Conservation (phyloP, 768 basidiomycete species). For the Aureoboletus auriporus region DNA sequence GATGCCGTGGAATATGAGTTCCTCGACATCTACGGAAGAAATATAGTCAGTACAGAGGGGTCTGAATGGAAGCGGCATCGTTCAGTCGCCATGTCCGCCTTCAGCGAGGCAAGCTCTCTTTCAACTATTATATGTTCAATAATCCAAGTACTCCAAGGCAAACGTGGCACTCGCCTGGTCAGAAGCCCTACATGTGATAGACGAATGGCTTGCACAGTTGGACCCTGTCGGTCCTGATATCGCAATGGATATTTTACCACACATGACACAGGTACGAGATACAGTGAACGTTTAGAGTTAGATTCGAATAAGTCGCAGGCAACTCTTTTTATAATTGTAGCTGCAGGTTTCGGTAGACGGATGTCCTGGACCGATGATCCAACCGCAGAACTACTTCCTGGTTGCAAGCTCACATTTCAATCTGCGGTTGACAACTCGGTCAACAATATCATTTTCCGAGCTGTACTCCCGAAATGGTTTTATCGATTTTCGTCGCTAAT, state of each 20-base stretch:
- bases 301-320: constrained; percentile 14
- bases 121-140: too few species aligned
- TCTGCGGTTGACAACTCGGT: constrained; percentile 28
- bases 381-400: constrained; percentile 19
- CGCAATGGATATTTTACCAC: constrained; percentile 11
- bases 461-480: constrained; percentile 32
- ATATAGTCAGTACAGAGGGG: constrained; percentile 40
- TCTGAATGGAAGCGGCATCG: constrained; percentile 46
- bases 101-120: constrained; percentile 38
- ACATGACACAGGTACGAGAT: constrained; percentile 13
- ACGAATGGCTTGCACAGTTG: constrained; percentile 42
- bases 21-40: constrained; percentile 43
- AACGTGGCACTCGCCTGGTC: constrained; percentile 48
- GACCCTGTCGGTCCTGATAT: constrained; percentile 22
- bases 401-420: constrained; percentile 34
- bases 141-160: constrained; percentile 24
- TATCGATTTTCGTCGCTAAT: constrained; percentile 18
- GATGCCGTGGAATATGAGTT: constrained; percentile 37
- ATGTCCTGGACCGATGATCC: constrained; percentile 33
- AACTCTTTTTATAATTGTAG: constrained; percentile 37
- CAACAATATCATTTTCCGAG: constrained; percentile 26
- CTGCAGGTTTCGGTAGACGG: constrained; percentile 40
- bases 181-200: constrained; percentile 36
- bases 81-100: constrained; percentile 43
- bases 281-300: not conserved